These are phyloP conservation scores for Pyrenopolyporus hunteri DNA, from an alignment of 495 filamentous ascomycete species.

Conservation along the genomic window DNA sequence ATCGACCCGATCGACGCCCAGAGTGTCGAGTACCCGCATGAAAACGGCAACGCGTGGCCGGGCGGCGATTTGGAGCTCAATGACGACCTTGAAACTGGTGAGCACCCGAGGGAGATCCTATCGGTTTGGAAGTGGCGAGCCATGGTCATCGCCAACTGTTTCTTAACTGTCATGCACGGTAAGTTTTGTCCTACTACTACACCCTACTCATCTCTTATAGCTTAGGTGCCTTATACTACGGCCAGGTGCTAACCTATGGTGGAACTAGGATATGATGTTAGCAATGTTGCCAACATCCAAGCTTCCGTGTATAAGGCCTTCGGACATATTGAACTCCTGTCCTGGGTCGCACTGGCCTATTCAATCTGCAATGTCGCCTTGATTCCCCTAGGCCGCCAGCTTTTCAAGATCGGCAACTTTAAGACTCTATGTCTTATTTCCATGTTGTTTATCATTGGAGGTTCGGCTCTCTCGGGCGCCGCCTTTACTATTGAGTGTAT, in stretches of 20 bases:
- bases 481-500: conserved; percentile 57
- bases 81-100: neutral
- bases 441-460: conserved; percentile 57
- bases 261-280: conserved; percentile 22
- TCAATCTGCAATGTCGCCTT: conserved; percentile 52
- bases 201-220: too few relatives aligned
- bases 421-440: conserved; percentile 58
- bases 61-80: neutral
- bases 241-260: neutral
- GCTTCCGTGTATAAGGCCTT: conserved; percentile 29
- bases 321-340: conserved; percentile 30
- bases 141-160: conserved; percentile 19
- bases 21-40: neutral
- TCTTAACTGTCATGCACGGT: conserved; percentile 15
- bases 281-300: conserved; percentile 29
- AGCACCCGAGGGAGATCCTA: conserved; percentile 3
- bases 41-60: neutral
- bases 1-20: too few relatives aligned
- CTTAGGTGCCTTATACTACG: too few relatives aligned
- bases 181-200: neutral
- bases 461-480: conserved; percentile 59
- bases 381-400: conserved; percentile 48
- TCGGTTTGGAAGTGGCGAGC: conserved; percentile 14
- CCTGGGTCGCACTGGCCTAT: conserved; percentile 47
- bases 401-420: conserved; percentile 58